These are phyloP conservation scores for Gossypium aridum DNA, from an alignment of 441 rosid genomes.

Conservation along the genomic window DNA sequence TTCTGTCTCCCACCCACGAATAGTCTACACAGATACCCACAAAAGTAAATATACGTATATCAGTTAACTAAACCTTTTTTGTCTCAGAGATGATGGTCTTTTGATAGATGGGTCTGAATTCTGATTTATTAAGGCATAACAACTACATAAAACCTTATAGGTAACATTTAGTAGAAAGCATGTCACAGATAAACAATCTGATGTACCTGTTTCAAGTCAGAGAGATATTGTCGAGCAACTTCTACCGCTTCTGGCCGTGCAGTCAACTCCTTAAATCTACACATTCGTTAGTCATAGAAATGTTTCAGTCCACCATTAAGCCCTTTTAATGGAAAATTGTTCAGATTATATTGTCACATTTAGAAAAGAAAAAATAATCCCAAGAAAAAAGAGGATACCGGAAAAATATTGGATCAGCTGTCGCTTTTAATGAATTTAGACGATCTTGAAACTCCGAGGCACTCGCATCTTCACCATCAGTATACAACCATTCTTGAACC, in stretches of 20 bases:
- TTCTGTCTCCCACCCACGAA: conserved; percentile 60
- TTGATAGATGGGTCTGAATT: background rate
- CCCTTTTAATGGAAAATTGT: background rate
- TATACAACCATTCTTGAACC: conserved; percentile 98
- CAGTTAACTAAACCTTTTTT: background rate
- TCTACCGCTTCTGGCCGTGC: conserved; percentile 73
- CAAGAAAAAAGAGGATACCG: conserved; percentile 35
- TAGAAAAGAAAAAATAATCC: background rate
- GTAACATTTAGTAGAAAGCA: background rate
- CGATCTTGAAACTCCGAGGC: conserved; percentile 66
- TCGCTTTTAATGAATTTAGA: conserved; percentile 62
- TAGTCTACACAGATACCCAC: conserved; percentile 46
- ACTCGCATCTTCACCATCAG: conserved; percentile 91
- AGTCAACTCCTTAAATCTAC: conserved; percentile 70
- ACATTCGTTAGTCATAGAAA: conserved; percentile 10
- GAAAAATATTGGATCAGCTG: conserved; percentile 79
- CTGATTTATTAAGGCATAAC: background rate
- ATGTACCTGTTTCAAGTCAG: conserved; percentile 35
- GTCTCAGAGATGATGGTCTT: background rate
- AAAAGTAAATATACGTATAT: conserved; percentile 13
- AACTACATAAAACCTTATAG: background rate
- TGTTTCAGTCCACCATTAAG: background rate
- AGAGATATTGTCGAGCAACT: conserved; percentile 53
- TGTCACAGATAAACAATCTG: background rate
- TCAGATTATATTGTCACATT: background rate